Conservation (phyloP, 257 asterid species). For the Anisodus tanguticus region DNA sequence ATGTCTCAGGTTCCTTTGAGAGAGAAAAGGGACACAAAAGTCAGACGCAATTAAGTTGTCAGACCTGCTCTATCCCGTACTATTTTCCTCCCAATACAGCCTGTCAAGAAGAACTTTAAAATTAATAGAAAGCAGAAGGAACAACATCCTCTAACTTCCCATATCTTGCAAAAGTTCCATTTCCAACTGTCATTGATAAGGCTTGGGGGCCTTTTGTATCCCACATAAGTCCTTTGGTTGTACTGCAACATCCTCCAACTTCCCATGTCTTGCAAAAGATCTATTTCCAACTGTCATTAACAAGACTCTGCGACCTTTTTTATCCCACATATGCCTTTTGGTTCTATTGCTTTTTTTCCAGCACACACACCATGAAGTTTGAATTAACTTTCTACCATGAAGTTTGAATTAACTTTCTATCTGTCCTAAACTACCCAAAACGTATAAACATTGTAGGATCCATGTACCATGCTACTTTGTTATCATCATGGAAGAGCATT, state of each 20-base stretch:
- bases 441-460: not conserved
- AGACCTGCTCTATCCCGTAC: not conserved
- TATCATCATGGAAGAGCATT: not conserved
- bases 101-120: conserved; percentile 3
- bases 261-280: not conserved
- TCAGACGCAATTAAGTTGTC: not conserved
- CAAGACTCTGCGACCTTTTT: not conserved
- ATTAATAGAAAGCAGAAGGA: not conserved
- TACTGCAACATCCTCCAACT: not conserved
- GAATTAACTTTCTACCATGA: not conserved
- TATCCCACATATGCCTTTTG: not conserved
- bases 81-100: not conserved
- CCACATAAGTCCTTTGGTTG: conserved; percentile 4
- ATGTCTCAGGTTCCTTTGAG: conserved; percentile 5
- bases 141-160: conserved; percentile 27
- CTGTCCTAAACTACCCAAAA: conserved; percentile 4
- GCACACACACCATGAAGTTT: not conserved
- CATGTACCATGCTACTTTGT: not conserved
- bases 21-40: not conserved
- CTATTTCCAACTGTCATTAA: conserved; percentile 4
- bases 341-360: conserved; percentile 10
- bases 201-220: not conserved
- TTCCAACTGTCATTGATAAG: conserved; percentile 13
- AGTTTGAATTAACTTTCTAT: conserved; percentile 3
- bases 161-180: not conserved